Base-by-base conservation (phyloP, 2,329 filamentous ascomycete species). In the Madurella fahalii region DNA sequence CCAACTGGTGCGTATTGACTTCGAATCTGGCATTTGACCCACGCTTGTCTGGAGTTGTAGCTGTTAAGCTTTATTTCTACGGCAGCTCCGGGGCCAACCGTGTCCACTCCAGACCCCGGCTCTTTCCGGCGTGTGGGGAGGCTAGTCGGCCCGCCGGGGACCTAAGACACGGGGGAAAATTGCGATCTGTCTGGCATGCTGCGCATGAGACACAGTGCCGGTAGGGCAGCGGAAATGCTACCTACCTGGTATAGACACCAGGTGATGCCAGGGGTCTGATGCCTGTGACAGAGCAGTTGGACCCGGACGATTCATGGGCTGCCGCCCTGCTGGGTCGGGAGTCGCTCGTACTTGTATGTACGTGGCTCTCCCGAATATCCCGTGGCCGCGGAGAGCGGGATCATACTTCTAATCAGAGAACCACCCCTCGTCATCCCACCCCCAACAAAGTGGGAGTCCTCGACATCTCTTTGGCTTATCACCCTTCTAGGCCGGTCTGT, bases 401-500 rank as follows among this genome's bases (percentile, higher is more conserved):
- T 47, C 50, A n/a, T 34, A 41, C 13, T n/a, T n/a, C n/a, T n/a
- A 39, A 40, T 20, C 32, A 43, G 42, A 44, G 44, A 34, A 47
- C 39, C 40, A 31, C 32, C 20, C 45, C 16, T 39, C 50, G 40
- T 37, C 50, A 53, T 53, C 37, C 50, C 17, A 7, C 16, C 20
- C 20, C 25, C 3, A 25, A 25, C 25, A 25, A 25, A 25, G 25
- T 25, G 25, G 25, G 25, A 25, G 25, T 7, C 25, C 25, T 25
- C 25, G 25, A 25, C 25, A 25, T 20, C 17, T 44, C 18, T 13
- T 44, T 20, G 40, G 39, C 17, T 32, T 40, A 49, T 44, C 47
- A 9, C 1, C 11, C 37, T 51, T 53, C 54, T 39, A 32, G 54
- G 30, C 40, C 31, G 16, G 42, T 45, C 47, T 58, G 45, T 55